phyloP scores from a whole-genome alignment of 73 alveolate genomes.

The Paramecium sonneborni region DNA sequence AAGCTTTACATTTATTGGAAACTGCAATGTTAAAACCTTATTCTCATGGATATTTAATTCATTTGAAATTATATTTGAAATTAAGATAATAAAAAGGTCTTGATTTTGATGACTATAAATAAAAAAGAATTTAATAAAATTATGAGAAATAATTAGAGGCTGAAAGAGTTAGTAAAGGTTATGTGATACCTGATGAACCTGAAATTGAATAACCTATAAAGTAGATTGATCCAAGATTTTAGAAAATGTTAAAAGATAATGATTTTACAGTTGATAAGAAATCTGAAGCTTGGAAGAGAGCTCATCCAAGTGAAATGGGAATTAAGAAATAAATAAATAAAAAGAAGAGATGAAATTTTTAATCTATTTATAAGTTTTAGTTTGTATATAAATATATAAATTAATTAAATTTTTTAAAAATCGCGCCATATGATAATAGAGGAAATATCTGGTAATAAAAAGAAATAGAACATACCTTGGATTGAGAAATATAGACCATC shows the following conservation, averaged over 20 bases:
- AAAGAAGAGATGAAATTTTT: neutral
- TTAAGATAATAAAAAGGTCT: conserved; percentile 77
- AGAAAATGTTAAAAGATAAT: conserved; percentile 68
- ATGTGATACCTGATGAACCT: conserved; percentile 66
- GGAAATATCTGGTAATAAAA: conserved; percentile 63
- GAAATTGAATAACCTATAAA: neutral
- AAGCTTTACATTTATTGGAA: conserved; percentile 71
- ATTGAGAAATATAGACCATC: conserved; percentile 88
- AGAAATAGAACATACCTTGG: neutral
- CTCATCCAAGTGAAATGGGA: conserved; percentile 56
- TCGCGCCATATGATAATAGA: neutral
- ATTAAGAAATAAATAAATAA: neutral
- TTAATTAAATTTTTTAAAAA: neutral
- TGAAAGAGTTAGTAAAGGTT: conserved; percentile 69
- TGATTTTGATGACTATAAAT: conserved; percentile 72
- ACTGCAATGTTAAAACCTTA: conserved; percentile 80
- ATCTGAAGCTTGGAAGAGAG: conserved; percentile 25
- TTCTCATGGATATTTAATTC: conserved; percentile 83
- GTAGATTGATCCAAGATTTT: conserved; percentile 74
- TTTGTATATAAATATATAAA: neutral
- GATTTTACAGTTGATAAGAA: conserved; percentile 75
- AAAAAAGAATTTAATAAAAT: conserved; percentile 75
- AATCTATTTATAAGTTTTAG: neutral
- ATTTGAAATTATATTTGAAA: conserved; percentile 80
- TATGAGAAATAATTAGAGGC: conserved; percentile 74